Conservation (phyloP, 2,329 filamentous ascomycete genomes). For the Aspergillus sergii region DNA sequence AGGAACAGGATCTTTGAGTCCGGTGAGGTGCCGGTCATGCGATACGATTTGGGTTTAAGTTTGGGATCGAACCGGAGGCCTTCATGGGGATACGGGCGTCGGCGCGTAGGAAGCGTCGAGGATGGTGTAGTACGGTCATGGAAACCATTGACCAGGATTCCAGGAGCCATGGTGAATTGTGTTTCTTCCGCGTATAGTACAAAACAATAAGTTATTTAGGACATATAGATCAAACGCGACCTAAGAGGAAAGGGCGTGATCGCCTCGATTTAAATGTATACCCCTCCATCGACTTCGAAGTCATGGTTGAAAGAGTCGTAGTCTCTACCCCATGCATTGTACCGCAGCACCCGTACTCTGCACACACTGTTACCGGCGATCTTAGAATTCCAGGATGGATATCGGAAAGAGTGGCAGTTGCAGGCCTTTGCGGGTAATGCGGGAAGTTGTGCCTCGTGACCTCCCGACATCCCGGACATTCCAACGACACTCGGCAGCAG, state of each 20-base stretch:
- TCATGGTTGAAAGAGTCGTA: neutral
- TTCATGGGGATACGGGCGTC: neutral
- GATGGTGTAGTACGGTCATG: neutral
- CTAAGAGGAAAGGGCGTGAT: neutral
- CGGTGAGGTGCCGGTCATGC: neutral
- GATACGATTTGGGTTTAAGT: neutral
- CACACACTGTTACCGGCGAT: neutral
- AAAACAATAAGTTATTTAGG: neutral
- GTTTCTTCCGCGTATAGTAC: neutral
- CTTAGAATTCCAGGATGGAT: neutral
- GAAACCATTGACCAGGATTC: neutral
- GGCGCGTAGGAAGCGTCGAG: neutral
- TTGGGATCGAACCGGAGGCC: neutral
- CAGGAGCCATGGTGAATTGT: neutral
- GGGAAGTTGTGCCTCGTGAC: neutral
- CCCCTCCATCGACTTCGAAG: neutral
- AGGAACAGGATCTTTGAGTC: conserved; percentile 34
- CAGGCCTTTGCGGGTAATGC: neutral
- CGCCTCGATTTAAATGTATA: neutral
- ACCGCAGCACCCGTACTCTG: neutral
- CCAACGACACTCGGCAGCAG: neutral
- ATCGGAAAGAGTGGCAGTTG: neutral
- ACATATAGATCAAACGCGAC: neutral
- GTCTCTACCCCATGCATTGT: neutral
- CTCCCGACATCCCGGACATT: neutral